These are phyloP conservation scores for Marchantia polymorpha DNA, from an alignment of 225 moss, liverwort and hornwort genomes.

Conservation along the genomic window DNA sequence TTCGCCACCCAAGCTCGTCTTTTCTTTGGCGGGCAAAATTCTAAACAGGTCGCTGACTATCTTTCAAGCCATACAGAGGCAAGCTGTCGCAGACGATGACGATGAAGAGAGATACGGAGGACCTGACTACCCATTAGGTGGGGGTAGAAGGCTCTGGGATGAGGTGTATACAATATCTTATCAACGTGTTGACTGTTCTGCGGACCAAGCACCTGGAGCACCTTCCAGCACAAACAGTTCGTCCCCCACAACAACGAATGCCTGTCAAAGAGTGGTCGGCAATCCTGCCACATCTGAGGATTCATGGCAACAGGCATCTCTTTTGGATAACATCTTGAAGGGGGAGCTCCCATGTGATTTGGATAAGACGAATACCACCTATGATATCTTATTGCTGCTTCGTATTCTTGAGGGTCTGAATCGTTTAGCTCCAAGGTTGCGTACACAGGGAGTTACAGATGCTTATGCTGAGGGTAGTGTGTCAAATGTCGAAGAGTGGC, in stretches of 20 bases:
- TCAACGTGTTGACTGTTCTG: conserved; percentile 58
- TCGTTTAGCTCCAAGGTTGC: conserved; percentile 75
- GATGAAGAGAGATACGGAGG: conserved; percentile 90
- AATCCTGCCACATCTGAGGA: conserved; percentile 34
- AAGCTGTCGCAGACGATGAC: conserved; percentile 71
- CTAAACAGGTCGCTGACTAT: conserved; percentile 78
- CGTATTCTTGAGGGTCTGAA: conserved; percentile 90
- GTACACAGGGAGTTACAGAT: conserved; percentile 67
- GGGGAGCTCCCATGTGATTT: conserved; percentile 94
- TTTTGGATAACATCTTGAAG: conserved; percentile 76
- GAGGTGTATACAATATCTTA: conserved; percentile 93
- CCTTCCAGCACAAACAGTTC: conserved; percentile 45
- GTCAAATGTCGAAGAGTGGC: conserved; percentile 42
- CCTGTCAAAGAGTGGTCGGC: conserved; percentile 17
- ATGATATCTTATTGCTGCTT: conserved; percentile 76
- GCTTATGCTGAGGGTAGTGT: conserved; percentile 58
- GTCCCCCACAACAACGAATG: conserved; percentile 38
- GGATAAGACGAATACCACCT: conserved; percentile 82
- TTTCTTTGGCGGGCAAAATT: conserved; percentile 71
- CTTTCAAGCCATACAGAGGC: conserved; percentile 93
- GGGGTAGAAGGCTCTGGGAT: conserved; percentile 86
- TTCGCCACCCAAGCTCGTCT: conserved; percentile 68
- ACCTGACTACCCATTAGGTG: conserved; percentile 69
- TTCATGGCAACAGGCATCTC: conserved; percentile 86
- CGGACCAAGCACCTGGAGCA: conserved; percentile 44